Evolutionary conservation across 129 eudicot genomes (phyloP).

Genomic region (Ambrosia artemisiifolia): DNA sequence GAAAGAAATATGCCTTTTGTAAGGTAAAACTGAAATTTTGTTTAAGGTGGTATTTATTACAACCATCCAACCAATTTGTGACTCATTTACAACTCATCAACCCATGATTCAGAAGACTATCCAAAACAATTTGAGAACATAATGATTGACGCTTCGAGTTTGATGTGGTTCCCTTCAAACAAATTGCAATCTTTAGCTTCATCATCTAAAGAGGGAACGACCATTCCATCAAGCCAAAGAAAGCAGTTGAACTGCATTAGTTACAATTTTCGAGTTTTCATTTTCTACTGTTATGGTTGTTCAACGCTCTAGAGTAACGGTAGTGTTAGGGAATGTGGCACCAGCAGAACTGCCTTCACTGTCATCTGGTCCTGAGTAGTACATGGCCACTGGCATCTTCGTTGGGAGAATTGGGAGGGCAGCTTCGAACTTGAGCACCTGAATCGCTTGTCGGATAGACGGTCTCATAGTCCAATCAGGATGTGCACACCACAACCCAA

Average conservation of each 20-base stretch:
- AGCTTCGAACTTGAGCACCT: slow-evolving; percentile 49
- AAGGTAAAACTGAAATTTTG: too few relatives aligned
- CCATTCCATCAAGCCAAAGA: neutral
- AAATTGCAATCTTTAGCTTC: too few relatives aligned
- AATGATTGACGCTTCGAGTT: too few relatives aligned
- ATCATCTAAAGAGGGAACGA: too few relatives aligned
- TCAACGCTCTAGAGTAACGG: slow-evolving; percentile 27
- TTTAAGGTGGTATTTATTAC: too few relatives aligned
- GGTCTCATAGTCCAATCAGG: slow-evolving; percentile 45
- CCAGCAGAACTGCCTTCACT: slow-evolving; percentile 13
- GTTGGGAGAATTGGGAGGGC: slow-evolving; percentile 36
- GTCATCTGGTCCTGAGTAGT: slow-evolving; percentile 7
- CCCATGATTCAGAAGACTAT: too few relatives aligned
- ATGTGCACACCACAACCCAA: slow-evolving; percentile 61
- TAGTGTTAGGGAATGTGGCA: slow-evolving; percentile 19
- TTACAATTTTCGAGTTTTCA: neutral
- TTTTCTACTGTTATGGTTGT: neutral
- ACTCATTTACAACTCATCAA: too few relatives aligned
- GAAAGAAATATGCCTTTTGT: too few relatives aligned
- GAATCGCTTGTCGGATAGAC: slow-evolving; percentile 47
- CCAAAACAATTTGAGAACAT: too few relatives aligned
- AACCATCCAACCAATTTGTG: too few relatives aligned
- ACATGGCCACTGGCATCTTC: slow-evolving; percentile 33
- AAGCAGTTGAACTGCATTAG: neutral
- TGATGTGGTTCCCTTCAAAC: too few relatives aligned